Conservation (phyloP, 768 basidiomycete species). For the Termitomyces eurrhizus region DNA sequence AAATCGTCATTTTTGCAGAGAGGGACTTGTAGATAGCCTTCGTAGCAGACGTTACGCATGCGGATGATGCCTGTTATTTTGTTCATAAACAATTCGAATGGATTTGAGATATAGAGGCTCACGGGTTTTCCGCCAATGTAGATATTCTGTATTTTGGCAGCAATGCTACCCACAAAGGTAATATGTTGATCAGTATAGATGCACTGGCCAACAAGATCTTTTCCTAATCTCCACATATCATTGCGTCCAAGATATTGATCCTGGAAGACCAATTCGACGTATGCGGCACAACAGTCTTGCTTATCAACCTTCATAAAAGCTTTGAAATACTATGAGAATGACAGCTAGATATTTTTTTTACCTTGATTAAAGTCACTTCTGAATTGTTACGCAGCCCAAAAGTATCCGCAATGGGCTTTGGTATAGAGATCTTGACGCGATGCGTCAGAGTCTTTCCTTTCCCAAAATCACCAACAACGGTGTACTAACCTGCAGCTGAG, state of each 20-base stretch:
- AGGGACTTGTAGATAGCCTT: slow-evolving; percentile 87
- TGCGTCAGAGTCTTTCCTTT: not conserved
- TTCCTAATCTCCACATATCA: slow-evolving; percentile 95
- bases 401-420: slow-evolving; percentile 65
- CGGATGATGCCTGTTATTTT: slow-evolving; percentile 67
- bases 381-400: slow-evolving; percentile 69
- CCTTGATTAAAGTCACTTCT: slow-evolving; percentile 73
- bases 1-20: slow-evolving; percentile 88
- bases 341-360: slow-evolving; percentile 15
- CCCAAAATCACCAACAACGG: not conserved
- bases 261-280: slow-evolving; percentile 88
- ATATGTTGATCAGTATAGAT: slow-evolving; percentile 84
- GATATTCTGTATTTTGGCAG: slow-evolving; percentile 78
- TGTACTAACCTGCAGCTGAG: slow-evolving; percentile 56
- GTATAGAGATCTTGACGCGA: slow-evolving; percentile 62
- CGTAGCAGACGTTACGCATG: slow-evolving; percentile 75
- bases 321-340: slow-evolving; percentile 10
- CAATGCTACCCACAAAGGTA: slow-evolving; percentile 76
- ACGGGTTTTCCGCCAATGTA: slow-evolving; percentile 70
- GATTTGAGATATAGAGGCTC: slow-evolving; percentile 15
- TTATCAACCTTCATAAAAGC: slow-evolving; percentile 56
- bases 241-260: slow-evolving; percentile 95
- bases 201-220: slow-evolving; percentile 75
- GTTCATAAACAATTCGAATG: not conserved
- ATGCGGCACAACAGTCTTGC: slow-evolving; percentile 58